phyloP scores from a whole-genome alignment of 768 basidiomycete genomes.

The Fomitopsis serialis region DNA sequence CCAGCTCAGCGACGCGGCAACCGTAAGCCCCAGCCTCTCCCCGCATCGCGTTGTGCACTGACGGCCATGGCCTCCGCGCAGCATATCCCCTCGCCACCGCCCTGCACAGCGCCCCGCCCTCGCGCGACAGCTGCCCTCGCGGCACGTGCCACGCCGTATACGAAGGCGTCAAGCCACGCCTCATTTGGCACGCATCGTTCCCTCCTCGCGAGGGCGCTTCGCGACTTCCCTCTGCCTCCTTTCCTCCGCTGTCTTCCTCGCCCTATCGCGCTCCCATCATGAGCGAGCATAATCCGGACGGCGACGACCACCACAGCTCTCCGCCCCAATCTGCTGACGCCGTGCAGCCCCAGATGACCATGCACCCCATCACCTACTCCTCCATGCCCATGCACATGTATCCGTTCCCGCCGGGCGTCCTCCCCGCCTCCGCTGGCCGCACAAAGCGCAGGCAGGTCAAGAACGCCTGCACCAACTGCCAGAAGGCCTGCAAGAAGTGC shows the following conservation, averaged over 20 bases:
- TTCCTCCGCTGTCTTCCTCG: neutral
- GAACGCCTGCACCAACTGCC: slow-evolving; percentile 88
- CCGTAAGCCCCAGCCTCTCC: slow-evolving; percentile 2
- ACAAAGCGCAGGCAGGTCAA: slow-evolving; percentile 86
- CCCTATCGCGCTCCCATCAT: slow-evolving; percentile 15
- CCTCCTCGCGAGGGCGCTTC: slow-evolving; percentile 1
- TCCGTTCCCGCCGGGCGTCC: slow-evolving; percentile 49
- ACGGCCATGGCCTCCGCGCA: neutral
- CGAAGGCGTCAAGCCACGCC: slow-evolving; percentile 4
- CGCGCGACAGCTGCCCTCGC: slow-evolving; percentile 6
- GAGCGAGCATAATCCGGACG: slow-evolving; percentile 35
- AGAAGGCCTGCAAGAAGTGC: slow-evolving; percentile 90
- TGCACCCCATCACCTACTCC: slow-evolving; percentile 47
- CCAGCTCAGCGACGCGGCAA: slow-evolving; percentile 14
- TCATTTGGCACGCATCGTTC: slow-evolving; percentile 5
- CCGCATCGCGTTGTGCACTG: neutral
- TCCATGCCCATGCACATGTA: slow-evolving; percentile 66
- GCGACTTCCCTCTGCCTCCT: neutral
- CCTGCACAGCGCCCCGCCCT: neutral
- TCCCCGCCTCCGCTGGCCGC: slow-evolving; percentile 44
- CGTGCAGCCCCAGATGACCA: slow-evolving; percentile 44
- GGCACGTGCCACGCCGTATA: slow-evolving; percentile 11
- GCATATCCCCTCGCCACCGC: neutral
- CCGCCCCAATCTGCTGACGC: slow-evolving; percentile 19
- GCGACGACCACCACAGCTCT: slow-evolving; percentile 28